Evolutionary conservation across 2,329 filamentous ascomycete genomes (phyloP), one percentile per base, ranked within the genome.

Genomic region (Fusarium fracticaudum): DNA sequence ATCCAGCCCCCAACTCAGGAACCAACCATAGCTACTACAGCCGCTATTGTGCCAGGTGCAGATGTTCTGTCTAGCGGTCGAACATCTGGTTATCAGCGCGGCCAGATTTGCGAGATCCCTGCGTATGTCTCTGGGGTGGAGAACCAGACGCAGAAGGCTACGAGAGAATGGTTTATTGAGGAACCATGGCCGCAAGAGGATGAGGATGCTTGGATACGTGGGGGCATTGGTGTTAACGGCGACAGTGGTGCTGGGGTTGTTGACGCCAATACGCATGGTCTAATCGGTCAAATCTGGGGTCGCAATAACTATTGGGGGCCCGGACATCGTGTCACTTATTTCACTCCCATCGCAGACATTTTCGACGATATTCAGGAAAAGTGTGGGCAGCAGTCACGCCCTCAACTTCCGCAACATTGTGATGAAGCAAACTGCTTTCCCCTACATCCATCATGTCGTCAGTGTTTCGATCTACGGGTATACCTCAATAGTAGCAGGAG

Each of bases 331-430:
- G 66, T 81, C 1, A 83, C 85, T 10, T 86, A 79, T 76, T 86
- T 86, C 74, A 86, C 84, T 9, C 84, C 85, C 4, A 81, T 86
- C 24, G 75, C 79, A 37, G 85, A 86, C 67, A 79, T 86, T 20
- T 83, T 86, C 29, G 84, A 86, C 44, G 85, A 86, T 53, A 84
- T 86, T 31, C 84, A 85, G 64, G 85, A 86, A 71, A 82, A 81
- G 57, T 86, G 84, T 55, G 83, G 80, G 5, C 79, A 85, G 72
- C 78, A 82, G 48, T 74, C 76, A 12, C 80, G 84, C 22, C 84
- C 85, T 1, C 80, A 81, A 61, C 80, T 86, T 29, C 85, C 85
- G 2, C 82, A 84, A 61, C 77, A 83, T 54, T 81, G 83, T 8
- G 81, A 85, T 45, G 84, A 85, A 33, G 81, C 80, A 12, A 84